Evolutionary conservation across 83 land plant species (phyloP), one percentile per base, ranked within the genome.

Genomic region (Thuja plicata): DNA sequence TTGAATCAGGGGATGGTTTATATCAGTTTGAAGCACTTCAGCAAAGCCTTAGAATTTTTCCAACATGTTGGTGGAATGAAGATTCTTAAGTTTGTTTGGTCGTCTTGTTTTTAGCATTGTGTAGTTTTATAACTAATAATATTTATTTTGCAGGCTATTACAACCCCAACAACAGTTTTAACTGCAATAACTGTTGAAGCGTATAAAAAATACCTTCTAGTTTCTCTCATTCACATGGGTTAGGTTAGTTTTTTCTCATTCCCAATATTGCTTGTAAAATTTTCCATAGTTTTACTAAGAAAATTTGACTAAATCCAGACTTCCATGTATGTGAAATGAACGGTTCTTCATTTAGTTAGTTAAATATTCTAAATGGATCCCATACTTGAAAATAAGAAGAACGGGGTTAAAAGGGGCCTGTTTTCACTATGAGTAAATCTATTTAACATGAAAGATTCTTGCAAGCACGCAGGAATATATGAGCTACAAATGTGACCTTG

Each of bases 101-200:
- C 66, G 77, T n/a, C 35, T 89, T 54, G 32, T n/a, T 81, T 81
- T 81, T 81, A 24, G 43, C 2, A 6, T 43, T 81, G 13, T 41
- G 0, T 11, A 81, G 21, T 81, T 81, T 45, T 27, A 45, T 45
- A 40, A 41, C 27, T 19, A 24, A 2, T 45, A 9, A 24, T 43
- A 4, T 81, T 24, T 86, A n/a, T 71, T 34, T 13, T 41, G 32
- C 24, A 97, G 99, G 99, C 95, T 82, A 92, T 96, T 46, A 97
- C 99, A 84, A 96, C 99, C 87, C 99, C 99, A 83, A 94, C 96
- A 93, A 88, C 95, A 16, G 86, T 88, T 32, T 37, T 97, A 54
- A 95, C 92, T 92, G 97, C 97, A 78, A 97, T 98, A 86, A 94
- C 96, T 55, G 92, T 98, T 70, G 99, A 97, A 88, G 97, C 99